Conservation (phyloP, 495 filamentous ascomycete genomes). For the Lichenothelia convexa region DNA sequence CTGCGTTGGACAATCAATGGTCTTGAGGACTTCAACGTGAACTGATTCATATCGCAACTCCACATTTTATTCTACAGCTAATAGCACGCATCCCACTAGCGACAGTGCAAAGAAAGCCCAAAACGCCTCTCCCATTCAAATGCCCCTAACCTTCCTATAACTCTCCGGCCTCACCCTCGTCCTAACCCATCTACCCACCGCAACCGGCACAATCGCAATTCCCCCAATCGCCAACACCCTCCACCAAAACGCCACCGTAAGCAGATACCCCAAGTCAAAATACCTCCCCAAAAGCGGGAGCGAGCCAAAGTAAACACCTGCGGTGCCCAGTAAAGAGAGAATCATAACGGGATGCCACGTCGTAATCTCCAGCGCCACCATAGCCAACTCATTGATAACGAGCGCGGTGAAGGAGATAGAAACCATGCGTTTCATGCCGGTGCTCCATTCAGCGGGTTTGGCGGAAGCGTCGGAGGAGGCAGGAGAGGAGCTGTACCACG, state of each 20-base stretch:
- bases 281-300: constrained; percentile 80
- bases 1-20: too few species aligned
- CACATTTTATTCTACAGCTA: too few species aligned
- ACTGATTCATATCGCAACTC: too few species aligned
- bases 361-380: constrained; percentile 90
- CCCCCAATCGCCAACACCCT: constrained; percentile 60
- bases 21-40: too few species aligned
- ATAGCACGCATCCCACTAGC: too few species aligned
- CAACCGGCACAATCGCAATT: constrained; percentile 71
- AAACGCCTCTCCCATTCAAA: constrained; percentile 7
- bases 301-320: constrained; percentile 56
- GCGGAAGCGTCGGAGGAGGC: constrained; percentile 17
- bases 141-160: constrained; percentile 79
- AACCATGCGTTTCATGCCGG: constrained; percentile 52
- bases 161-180: constrained; percentile 79
- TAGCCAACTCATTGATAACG: constrained; percentile 84
- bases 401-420: constrained; percentile 83
- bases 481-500: constrained; percentile 29
- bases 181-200: constrained; percentile 63
- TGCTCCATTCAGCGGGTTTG: neutral
- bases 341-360: constrained; percentile 97
- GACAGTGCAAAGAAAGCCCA: neutral
- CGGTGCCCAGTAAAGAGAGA: constrained; percentile 61
- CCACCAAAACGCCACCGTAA: constrained; percentile 74
- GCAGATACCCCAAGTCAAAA: constrained; percentile 70